These are phyloP conservation scores for Cercospora nicotianae DNA, from an alignment of 2,329 filamentous ascomycete genomes.

Conservation along the genomic window DNA sequence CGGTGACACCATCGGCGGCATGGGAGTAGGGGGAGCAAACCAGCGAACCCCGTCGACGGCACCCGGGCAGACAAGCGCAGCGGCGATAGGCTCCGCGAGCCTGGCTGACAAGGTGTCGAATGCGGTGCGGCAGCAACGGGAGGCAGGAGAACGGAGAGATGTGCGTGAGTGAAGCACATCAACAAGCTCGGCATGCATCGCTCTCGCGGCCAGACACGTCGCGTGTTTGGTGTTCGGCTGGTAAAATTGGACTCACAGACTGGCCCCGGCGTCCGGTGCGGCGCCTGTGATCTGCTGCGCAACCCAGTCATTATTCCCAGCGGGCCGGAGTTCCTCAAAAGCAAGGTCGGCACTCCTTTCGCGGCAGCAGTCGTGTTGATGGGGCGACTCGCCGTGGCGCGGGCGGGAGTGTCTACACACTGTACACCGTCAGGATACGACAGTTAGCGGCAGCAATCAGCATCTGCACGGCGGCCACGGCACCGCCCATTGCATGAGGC, in stretches of 20 bases:
- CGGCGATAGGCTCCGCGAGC: conserved; percentile 3
- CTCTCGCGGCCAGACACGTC: background rate
- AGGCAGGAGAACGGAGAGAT: background rate
- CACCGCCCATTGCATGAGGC: background rate
- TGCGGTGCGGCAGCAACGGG: background rate
- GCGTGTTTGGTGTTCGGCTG: background rate
- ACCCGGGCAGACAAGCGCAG: background rate
- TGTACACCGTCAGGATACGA: background rate
- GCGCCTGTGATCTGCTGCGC: background rate
- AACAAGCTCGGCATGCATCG: background rate
- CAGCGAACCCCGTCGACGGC: conserved; percentile 8
- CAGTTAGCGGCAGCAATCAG: background rate
- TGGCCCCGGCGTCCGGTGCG: background rate
- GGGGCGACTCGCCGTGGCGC: background rate
- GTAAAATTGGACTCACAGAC: background rate
- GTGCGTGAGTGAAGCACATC: background rate
- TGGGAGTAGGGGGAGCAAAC: conserved; percentile 11
- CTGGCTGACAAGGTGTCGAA: background rate
- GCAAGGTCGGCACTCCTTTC: conserved; percentile 8
- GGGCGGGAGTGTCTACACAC: background rate
- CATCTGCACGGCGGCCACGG: background rate
- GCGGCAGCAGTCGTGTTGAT: background rate
- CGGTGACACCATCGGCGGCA: conserved; percentile 13
- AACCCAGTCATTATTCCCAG: background rate
- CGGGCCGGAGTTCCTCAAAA: conserved; percentile 6